Base-by-base conservation (phyloP, 768 basidiomycete genomes). In the Lactarius hatsudake region DNA sequence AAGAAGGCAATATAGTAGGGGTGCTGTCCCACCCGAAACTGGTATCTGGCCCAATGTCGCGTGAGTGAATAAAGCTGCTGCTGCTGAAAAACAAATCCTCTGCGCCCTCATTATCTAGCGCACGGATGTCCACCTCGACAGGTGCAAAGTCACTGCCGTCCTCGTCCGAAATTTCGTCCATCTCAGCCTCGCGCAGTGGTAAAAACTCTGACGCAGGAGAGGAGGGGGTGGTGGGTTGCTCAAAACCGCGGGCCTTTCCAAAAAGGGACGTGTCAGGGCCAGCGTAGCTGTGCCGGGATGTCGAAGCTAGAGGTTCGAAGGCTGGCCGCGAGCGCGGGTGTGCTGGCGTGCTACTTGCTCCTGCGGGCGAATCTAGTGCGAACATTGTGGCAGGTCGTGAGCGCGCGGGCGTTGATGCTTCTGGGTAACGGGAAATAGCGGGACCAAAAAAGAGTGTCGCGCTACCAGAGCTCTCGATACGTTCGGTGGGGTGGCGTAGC, bases 51-150 rank as follows among this genome's bases (percentile, higher is more conserved):
- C 70, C 68, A 26, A 70, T 59, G 26, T 66, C 71, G 9, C 59
- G 65, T 26, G 69, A 61, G 28, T 51, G 59, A 30, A n/a, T 36
- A 63, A 71, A 70, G 61, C 71, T 70, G 51, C 58, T 61, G 57
- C 69, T 71, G 62, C 71, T 66, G 63, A 71, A 71, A 56, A 71
- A 71, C 18, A 71, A 63, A 38, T 71, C 71, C 38, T 71, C 71
- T 6, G 65, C 68, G 38, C 65, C 64, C 30, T 64, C 63, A 20
- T 43, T 59, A 42, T 69, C 55, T 55, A 69, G 66, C 1, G 69
- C 26, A n/a, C 5, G 57, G n/a, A 70, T 54, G 51, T 63, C 69
- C 43, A 70, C 65, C 23, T 69, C 65, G 45, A 66, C 69, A 32
- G 71, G 71, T 5, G 63, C 62, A 61, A 67, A 67, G 32, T 67